Percentiles rank a stretch among this genome's conserved stretches.
These are phyloP conservation scores for Planoprotostelium fungivorum DNA, from an alignment of 78 protist genomes.

Conservation along the genomic window DNA sequence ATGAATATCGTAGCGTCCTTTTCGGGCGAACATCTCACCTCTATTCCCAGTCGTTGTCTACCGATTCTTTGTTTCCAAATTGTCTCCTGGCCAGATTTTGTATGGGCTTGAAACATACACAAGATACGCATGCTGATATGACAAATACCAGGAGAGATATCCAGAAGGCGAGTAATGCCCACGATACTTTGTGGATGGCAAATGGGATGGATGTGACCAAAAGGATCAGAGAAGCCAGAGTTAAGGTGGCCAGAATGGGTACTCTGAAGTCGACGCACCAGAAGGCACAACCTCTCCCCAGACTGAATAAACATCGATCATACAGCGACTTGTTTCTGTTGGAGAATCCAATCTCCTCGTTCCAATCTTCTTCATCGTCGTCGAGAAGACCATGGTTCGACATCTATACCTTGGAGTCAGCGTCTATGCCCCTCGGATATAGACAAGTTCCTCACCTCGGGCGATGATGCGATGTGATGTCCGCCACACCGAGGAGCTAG, in stretches of 20 bases:
- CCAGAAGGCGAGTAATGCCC: not conserved
- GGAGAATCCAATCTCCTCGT: not conserved
- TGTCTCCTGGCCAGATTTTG: not conserved
- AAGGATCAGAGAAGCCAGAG: not conserved
- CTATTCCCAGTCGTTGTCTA: not conserved
- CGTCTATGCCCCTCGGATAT: too few species aligned
- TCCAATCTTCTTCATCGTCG: not conserved
- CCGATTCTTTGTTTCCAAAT: not conserved
- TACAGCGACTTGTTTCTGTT: not conserved
- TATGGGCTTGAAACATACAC: not conserved
- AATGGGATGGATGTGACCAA: not conserved
- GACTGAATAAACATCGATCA: not conserved
- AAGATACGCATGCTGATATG: not conserved
- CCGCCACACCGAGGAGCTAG: too few species aligned
- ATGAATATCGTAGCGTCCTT: too few species aligned
- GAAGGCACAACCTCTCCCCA: not conserved
- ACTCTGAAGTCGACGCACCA: not conserved
- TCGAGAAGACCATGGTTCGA: not conserved
- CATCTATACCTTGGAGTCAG: too few species aligned
- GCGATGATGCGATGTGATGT: too few species aligned
- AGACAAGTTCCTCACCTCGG: too few species aligned
- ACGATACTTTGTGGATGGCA: not conserved
- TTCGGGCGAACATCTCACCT: too few species aligned
- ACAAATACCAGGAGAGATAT: not conserved
- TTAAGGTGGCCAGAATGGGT: not conserved